A percentile compares a stretch with the other conserved stretches of the same genome.
These are phyloP conservation scores for Leccinum incarnatum DNA, from an alignment of 768 basidiomycete species.

Conservation along the genomic window DNA sequence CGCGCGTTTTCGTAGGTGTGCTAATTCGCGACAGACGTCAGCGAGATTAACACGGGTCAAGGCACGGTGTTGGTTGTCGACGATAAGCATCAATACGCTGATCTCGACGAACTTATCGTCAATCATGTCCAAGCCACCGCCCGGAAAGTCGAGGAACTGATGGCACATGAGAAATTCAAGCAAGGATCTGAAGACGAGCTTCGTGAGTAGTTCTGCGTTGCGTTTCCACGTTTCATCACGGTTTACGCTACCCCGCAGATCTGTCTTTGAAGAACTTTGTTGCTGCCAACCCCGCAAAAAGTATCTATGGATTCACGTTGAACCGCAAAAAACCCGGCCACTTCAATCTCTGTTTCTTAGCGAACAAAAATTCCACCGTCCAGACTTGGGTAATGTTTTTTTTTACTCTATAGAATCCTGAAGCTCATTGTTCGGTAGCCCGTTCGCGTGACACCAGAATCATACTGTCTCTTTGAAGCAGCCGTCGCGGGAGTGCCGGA, in stretches of 20 bases:
- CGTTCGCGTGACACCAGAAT: constrained; percentile 82
- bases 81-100: constrained; percentile 77
- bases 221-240: neutral
- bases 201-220: constrained; percentile 53
- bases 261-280: constrained; percentile 85
- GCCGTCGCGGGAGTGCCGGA: constrained; percentile 89
- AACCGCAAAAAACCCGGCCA: constrained; percentile 90
- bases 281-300: constrained; percentile 89
- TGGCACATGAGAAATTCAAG: constrained; percentile 95
- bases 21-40: constrained; percentile 58
- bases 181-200: constrained; percentile 84
- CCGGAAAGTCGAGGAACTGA: constrained; percentile 89
- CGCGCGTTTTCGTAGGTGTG: neutral
- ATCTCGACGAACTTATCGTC: constrained; percentile 95
- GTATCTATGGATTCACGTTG: constrained; percentile 92
- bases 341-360: constrained; percentile 90
- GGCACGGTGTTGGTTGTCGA: constrained; percentile 72
- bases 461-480: constrained; percentile 88
- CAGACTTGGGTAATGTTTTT: constrained; percentile 74
- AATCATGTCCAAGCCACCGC: constrained; percentile 95
- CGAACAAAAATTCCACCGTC: constrained; percentile 85
- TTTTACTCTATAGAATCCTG: neutral
- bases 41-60: constrained; percentile 74
- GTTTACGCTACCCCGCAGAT: constrained; percentile 45
- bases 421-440: constrained; percentile 46